These are phyloP conservation scores for Oryza australiensis DNA, from an alignment of 176 grass and related monocot species.

Conservation along the genomic window DNA sequence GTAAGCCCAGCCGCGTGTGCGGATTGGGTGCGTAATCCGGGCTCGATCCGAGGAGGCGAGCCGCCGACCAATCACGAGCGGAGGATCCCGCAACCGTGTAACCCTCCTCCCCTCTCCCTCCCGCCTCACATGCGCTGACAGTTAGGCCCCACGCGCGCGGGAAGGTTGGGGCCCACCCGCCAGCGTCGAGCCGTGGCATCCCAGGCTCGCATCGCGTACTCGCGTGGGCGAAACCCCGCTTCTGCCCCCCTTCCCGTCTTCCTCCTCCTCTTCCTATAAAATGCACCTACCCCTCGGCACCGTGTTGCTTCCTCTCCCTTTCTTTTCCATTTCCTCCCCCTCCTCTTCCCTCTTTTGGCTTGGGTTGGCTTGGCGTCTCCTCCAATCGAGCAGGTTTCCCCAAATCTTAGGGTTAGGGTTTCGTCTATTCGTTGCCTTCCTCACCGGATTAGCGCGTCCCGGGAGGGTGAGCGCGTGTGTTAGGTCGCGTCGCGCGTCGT, in stretches of 20 bases:
- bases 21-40: not conserved
- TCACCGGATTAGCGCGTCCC: conserved; percentile 10
- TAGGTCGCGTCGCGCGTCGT: not conserved
- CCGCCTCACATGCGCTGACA: not conserved
- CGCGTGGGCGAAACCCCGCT: not conserved
- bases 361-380: not conserved
- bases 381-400: conserved; percentile 23
- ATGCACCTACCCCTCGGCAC: not conserved
- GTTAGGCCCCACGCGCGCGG: not conserved
- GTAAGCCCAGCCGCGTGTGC: not conserved
- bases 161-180: not conserved
- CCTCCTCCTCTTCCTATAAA: conserved; percentile 3
- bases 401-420: conserved; percentile 45
- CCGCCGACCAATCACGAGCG: not conserved
- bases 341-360: too few species aligned
- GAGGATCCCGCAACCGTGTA: not conserved
- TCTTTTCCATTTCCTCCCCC: not conserved
- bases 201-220: not conserved
- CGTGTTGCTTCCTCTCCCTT: not conserved
- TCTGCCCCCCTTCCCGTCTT: not conserved
- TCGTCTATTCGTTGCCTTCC: conserved; percentile 33
- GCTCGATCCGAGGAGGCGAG: not conserved
- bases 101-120: not conserved
- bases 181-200: conserved; percentile 32
- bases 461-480: not conserved